phyloP scores from a whole-genome alignment of 2,329 filamentous ascomycete genomes.

The Chalaropsis ovoidea region DNA sequence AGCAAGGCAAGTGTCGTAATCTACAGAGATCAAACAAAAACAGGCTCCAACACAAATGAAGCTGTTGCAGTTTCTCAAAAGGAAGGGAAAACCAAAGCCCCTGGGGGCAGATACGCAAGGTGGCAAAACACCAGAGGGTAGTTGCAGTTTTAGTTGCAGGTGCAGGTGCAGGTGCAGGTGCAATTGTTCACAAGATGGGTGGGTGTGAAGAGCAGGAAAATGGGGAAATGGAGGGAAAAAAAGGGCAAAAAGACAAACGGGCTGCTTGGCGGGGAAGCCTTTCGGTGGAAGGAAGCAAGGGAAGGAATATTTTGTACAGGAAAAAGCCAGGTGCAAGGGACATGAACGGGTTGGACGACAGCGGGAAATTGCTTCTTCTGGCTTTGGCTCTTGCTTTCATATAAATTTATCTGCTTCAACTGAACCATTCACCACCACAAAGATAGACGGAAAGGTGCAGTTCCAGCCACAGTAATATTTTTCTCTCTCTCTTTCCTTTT shows the following conservation, averaged over 20 bases:
- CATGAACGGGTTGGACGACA: neutral
- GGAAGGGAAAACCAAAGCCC: neutral
- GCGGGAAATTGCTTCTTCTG: neutral
- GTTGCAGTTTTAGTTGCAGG: neutral
- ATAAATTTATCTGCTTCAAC: neutral
- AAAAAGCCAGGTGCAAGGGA: conserved; percentile 3
- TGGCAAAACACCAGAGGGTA: neutral
- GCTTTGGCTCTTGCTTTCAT: neutral
- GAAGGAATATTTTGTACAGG: neutral
- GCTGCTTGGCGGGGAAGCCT: conserved; percentile 3
- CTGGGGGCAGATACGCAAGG: neutral
- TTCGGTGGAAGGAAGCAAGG: neutral
- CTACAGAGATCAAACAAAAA: conserved; percentile 11
- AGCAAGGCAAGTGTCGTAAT: conserved; percentile 9
- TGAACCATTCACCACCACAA: neutral
- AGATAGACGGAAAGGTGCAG: neutral
- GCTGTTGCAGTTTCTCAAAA: conserved; percentile 6
- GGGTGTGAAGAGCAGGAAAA: conserved; percentile 1
- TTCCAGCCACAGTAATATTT: neutral
- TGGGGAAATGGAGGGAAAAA: neutral
- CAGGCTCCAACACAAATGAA: conserved; percentile 11
- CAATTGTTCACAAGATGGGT: neutral
- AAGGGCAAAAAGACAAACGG: neutral
- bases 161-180: neutral
- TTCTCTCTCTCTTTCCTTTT: neutral